Evolutionary conservation across 306 rosid genomes (phyloP), one percentile per base, ranked within the genome.

Genomic region (Lupinus albus): DNA sequence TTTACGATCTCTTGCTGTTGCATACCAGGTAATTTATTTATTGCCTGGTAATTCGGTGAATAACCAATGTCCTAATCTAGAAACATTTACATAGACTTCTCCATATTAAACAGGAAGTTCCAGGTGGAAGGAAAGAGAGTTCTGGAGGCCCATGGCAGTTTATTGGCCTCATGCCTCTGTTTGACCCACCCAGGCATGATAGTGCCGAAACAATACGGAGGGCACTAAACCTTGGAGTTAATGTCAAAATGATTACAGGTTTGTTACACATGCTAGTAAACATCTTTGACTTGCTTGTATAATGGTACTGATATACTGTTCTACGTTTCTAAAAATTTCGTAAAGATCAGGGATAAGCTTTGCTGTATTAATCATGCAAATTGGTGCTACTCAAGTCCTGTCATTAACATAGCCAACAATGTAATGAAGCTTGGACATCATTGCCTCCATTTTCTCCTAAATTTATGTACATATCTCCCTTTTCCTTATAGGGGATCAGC

Each of bases 201-300:
- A 93, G 98, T 83, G 98, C 98, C 9, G 98, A 93, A 84, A 93
- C 98, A 17, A 93, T 93, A 30, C 73, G 96, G 70, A 89, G 97
- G 86, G 98, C 98, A 16, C 83, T 93, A 50, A 87, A 93, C 78
- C 97, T 93, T 60, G 98, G 98, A 79, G 98, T 93, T n/a, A 93
- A 84, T 76, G 98, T 93, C 75, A 93, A 93, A 79, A 93, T 93
- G 98, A 93, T 93, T 61, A 93, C 98, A 68, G 97, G 98, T 93
- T 60, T 44, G 16, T 56, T 57, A 14, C 58, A 69, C 71, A 20
- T 54, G 39, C 61, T 47, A 49, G 20, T 70, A 53, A 62, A 38
- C 58, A 56, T 63, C 53, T 68, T 42, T 56, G 45, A 56, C 67
- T 64, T 73, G 62, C 61, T 64, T 54, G 53, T 69, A 18, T 30